Percentiles rank a stretch among this genome's conserved stretches.
Conservation (phyloP, 805 yeast genomes). For the Nakazawaea populi region DNA sequence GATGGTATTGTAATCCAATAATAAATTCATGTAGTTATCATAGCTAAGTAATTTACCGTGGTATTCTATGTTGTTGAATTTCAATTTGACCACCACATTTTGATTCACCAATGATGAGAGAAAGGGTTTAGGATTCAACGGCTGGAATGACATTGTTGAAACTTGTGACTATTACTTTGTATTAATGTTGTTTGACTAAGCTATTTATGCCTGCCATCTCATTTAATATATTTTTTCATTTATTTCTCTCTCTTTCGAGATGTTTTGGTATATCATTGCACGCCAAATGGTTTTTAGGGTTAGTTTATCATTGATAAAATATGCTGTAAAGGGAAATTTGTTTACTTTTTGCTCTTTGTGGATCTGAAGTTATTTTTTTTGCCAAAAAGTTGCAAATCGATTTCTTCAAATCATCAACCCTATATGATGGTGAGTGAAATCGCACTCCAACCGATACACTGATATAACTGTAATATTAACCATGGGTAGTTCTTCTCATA, state of each 20-base stretch:
- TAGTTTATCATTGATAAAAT: neutral
- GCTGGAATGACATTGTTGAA: slow-evolving; percentile 38
- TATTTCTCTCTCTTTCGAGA: neutral
- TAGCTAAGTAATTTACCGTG: slow-evolving; percentile 71
- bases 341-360: neutral
- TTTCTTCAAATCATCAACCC: too few species aligned
- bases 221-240: neutral
- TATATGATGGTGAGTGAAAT: too few species aligned
- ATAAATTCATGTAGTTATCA: slow-evolving; percentile 90
- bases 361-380: neutral
- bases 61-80: slow-evolving; percentile 89
- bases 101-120: slow-evolving; percentile 69
- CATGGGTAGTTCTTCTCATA: too few species aligned
- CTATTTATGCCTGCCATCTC: neutral
- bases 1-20: slow-evolving; percentile 49
- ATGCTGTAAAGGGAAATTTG: neutral
- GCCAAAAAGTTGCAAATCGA: too few species aligned
- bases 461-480: too few species aligned
- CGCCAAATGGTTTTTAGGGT: neutral
- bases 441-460: too few species aligned
- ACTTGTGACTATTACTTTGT: too few species aligned
- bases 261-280: neutral
- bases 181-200: too few species aligned
- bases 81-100: slow-evolving; percentile 69
- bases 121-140: slow-evolving; percentile 89